Percentiles rank a stretch among this genome's conserved stretches.
These are phyloP conservation scores for Musa troglodytarum DNA, from an alignment of 176 grass and related monocot species.

Conservation along the genomic window DNA sequence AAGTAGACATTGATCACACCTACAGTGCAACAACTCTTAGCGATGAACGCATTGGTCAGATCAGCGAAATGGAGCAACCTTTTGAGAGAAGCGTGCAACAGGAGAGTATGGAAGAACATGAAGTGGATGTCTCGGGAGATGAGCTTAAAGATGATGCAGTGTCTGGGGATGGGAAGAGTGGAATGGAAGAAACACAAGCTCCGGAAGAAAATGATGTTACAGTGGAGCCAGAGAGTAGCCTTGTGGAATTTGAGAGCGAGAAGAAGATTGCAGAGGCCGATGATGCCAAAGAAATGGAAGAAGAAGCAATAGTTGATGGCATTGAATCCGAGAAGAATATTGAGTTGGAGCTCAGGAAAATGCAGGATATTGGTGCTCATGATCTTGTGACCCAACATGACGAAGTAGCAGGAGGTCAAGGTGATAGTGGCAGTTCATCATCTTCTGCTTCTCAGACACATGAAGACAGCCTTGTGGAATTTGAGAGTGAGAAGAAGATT, in stretches of 20 bases:
- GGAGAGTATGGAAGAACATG: not conserved
- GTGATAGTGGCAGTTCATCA: not conserved
- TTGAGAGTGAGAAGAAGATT: not conserved
- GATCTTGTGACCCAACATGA: not conserved
- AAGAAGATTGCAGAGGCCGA: not conserved
- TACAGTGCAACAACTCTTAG: not conserved
- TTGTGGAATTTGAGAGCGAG: not conserved
- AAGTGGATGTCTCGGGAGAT: not conserved
- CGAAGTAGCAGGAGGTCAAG: not conserved
- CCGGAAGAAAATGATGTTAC: not conserved
- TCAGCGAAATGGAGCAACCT: not conserved
- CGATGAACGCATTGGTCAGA: too few relatives aligned
- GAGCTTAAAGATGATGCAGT: constrained; percentile 4
- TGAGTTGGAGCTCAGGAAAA: not conserved
- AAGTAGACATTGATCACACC: not conserved
- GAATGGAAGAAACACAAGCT: not conserved
- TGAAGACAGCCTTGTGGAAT: not conserved
- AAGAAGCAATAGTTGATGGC: constrained; percentile 13
- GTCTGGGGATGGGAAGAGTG: not conserved
- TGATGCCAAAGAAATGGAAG: constrained; percentile 7
- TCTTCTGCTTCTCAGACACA: constrained; percentile 15
- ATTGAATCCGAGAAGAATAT: not conserved
- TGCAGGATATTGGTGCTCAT: constrained; percentile 3
- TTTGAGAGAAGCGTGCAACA: not conserved
- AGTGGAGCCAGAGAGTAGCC: not conserved